Evolutionary conservation across 345 rosid genomes (phyloP), one percentile per base, ranked within the genome.

Genomic region (Citrus australasica): DNA sequence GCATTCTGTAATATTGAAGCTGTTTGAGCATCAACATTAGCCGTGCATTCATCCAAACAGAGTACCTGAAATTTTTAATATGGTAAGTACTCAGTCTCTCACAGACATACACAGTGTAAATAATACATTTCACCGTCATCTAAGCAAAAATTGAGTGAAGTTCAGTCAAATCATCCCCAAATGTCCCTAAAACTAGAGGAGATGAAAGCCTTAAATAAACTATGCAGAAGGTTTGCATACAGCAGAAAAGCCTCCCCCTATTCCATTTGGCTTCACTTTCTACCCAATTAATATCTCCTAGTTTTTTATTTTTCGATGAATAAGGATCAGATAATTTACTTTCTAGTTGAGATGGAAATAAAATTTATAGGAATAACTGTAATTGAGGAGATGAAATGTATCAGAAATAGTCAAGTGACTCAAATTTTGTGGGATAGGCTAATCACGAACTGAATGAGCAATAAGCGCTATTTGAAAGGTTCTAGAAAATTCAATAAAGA

Each of bases 11-110:
- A 85, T 19, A 90, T 55, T 55, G 94, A 90, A 76, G 97, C 90
- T 70, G 99, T 92, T 83, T 83, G 88, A 56, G 83, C 78, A 83
- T 95, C 99, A 7, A 95, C 76, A 79, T 87, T 92, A 25, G 98
- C 98, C 0, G 97, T 92, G 87, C 99, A 95, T 84, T 95, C 99
- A 76, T 95, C 99, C 84, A 95, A 87, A 84, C 98, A 95, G 42
- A 95, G 90, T 66, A 95, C 90, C 94, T 92, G 84, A 75, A 33
- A 77, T 56, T n/a, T 27, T 59, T 19, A 75, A 24, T 14, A 37
- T 2, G 7, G 4, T 78, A 35, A 83, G 78, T 48, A 73, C 40
- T 53, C 58, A 2, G 38, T 9, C 82, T 9, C 55, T 25, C 33
- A 17, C 24, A 58, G 6, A 19, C 35, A 28, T 27, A 70, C 11